Base-by-base conservation (phyloP, 1,284 basidiomycete species). In the Cutaneotrichosporon sp. region DNA sequence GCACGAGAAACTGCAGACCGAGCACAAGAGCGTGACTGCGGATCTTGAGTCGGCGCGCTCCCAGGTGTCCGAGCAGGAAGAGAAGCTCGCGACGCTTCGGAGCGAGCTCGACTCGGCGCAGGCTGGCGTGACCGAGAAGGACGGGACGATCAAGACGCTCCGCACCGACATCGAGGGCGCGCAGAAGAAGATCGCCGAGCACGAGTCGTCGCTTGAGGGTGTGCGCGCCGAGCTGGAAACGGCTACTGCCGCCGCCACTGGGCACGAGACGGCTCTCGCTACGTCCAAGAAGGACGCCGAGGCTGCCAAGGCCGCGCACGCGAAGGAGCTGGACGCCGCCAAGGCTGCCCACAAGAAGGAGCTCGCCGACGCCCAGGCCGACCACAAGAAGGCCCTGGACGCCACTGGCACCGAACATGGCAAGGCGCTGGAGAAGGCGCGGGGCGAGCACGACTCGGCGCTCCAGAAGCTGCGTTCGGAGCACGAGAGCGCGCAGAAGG, bases 1-100 rank as follows among this genome's bases (percentile, higher is more conserved):
- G 11, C 54, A 70, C 46, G 60, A 64, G 20, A 69, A 71, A 64
- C 63, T 74, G 24, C 56, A 62, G 42, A 58, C 27, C 2, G 60
- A 71, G 56, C 59, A 67, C 56, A 34, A 38, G 16, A 43, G 43
- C 5, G 18, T 60, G 3, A 29, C 53, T 14, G 14, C 36, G 1
- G 54, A 58, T 1, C 47, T 61, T 6, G 60, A 58, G 16, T 27
- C 38, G 2, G 54, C 63, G 2, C 57, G 47, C 16, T 16, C 58
- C 2, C 38, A 52, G 3, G 55, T 42, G 1, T 18, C 42, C 3
- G 54, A 60, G 47, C 62, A 62, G 24, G 66, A 67, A 58, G 18
- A n/a, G 10, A 34, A 53, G 16, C 56, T 67, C 13, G 42, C 56
- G 2, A 52, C 54, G 13, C 49, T 67, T 13, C 60, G 60, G 4